A percentile compares a stretch with the other conserved stretches of the same genome.
phyloP scores from a whole-genome alignment of 2,329 filamentous ascomycete genomes.

The Aspergillus brasiliensis region DNA sequence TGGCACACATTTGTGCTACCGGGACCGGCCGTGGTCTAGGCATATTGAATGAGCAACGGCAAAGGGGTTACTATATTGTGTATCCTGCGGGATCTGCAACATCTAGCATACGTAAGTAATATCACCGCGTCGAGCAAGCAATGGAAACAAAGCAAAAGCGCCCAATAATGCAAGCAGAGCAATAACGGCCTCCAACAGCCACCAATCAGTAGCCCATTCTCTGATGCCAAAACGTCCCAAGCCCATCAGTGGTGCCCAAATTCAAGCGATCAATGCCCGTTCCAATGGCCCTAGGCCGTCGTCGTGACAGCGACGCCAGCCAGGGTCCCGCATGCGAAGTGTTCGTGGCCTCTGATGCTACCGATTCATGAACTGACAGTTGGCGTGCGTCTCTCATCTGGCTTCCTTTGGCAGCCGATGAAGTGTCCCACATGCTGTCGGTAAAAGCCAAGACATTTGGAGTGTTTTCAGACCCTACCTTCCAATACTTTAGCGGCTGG shows the following conservation, averaged over 20 bases:
- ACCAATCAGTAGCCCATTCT: slow-evolving; percentile 28
- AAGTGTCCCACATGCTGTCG: too few relatives aligned
- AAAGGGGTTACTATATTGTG: neutral
- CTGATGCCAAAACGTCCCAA: slow-evolving; percentile 24
- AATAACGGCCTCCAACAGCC: neutral
- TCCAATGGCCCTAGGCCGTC: neutral
- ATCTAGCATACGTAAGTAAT: neutral
- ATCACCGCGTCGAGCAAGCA: neutral
- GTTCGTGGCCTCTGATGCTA: neutral
- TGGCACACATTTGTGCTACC: neutral
- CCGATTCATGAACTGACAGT: neutral
- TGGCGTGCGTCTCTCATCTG: neutral
- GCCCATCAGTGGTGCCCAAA: neutral
- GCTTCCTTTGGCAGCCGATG: too few relatives aligned
- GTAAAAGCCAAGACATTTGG: neutral
- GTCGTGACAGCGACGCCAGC: neutral
- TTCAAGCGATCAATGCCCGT: neutral
- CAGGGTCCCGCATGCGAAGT: neutral
- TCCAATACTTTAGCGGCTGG: too few relatives aligned
- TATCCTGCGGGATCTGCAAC: neutral
- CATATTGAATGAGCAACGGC: neutral
- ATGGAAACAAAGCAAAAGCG: neutral
- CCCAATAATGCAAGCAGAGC: neutral
- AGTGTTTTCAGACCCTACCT: too few relatives aligned
- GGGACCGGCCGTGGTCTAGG: slow-evolving; percentile 1